Evolutionary conservation across 257 asterid species (phyloP).

Genomic region (Handroanthus guayacan): DNA sequence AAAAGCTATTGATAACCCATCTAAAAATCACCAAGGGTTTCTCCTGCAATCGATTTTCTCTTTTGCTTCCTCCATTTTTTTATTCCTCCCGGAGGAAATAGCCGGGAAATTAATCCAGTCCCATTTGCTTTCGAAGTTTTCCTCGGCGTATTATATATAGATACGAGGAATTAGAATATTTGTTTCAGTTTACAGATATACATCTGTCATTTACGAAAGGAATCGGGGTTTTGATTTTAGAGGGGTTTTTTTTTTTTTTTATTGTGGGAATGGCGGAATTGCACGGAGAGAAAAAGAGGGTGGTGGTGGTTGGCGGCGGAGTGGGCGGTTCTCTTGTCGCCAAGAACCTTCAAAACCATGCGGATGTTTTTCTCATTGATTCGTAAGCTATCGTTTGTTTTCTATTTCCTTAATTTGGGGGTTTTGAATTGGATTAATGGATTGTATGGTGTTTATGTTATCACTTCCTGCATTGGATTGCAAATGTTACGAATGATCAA

Average conservation of each 20-base stretch:
- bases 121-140: neutral
- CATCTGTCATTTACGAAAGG: neutral
- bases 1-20: too few species aligned
- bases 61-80: neutral
- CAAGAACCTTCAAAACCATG: slow-evolving; percentile 61
- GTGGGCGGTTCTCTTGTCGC: slow-evolving; percentile 74
- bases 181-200: neutral
- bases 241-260: neutral
- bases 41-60: neutral
- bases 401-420: neutral
- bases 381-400: slow-evolving; percentile 50
- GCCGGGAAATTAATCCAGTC: neutral
- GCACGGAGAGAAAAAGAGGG: slow-evolving; percentile 57
- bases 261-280: slow-evolving; percentile 44
- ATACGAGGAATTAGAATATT: neutral
- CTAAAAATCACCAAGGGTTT: neutral
- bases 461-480: neutral
- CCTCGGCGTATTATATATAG: neutral
- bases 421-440: neutral
- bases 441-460: neutral
- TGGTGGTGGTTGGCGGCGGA: slow-evolving; percentile 90
- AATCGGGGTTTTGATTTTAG: slow-evolving; percentile 20
- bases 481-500: too few species aligned
- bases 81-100: neutral
- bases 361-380: slow-evolving; percentile 76